phyloP scores from a whole-genome alignment of 2,329 filamentous ascomycete species.

The Fusarium heterosporum region DNA sequence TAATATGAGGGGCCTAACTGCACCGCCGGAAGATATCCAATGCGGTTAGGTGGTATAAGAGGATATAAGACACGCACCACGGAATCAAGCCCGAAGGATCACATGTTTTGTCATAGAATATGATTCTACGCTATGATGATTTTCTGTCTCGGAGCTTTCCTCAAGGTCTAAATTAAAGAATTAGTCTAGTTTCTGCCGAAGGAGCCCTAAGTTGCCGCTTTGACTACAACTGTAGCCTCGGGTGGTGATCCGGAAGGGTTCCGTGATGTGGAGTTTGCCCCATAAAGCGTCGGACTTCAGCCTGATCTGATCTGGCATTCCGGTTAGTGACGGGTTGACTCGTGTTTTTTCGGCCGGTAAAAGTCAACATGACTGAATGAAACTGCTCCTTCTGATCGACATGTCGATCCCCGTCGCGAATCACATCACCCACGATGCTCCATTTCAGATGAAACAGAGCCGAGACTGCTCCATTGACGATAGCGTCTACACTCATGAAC shows the following conservation, averaged over 20 bases:
- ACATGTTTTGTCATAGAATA: no score
- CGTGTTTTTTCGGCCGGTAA: not conserved
- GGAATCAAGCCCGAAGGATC: not conserved
- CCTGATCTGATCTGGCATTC: not conserved
- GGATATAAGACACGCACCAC: not conserved
- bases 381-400: not conserved
- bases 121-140: no score
- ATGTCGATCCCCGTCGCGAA: conserved; percentile 6
- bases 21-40: not conserved
- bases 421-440: not conserved
- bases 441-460: not conserved
- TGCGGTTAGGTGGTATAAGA: not conserved
- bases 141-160: no score
- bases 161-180: no score
- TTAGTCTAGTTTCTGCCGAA: not conserved
- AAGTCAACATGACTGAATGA: no score
- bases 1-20: not conserved
- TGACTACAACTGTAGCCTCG: not conserved
- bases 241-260: conserved; percentile 5
- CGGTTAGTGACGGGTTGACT: not conserved
- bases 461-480: not conserved
- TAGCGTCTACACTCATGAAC: not conserved
- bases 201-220: not conserved
- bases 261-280: conserved; percentile 1
- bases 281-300: not conserved